phyloP scores from a whole-genome alignment of 805 yeast species.

The Teunomyces barrocoloradensis region DNA sequence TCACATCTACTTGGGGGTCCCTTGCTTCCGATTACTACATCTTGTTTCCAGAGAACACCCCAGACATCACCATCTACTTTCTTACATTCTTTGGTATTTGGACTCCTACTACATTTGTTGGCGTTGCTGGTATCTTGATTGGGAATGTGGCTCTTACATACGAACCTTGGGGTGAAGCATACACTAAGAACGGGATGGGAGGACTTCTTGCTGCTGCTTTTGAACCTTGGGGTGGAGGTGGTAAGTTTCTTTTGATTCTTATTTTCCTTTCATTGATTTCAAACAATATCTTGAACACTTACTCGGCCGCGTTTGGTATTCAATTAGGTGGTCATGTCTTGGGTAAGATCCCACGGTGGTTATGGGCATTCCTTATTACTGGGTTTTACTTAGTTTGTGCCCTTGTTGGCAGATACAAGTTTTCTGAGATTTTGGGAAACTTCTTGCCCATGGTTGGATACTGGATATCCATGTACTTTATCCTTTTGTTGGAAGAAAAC shows the following conservation, averaged over 20 bases:
- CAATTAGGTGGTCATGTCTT: conserved; percentile 29
- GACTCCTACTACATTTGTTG: conserved; percentile 40
- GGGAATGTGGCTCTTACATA: conserved; percentile 33
- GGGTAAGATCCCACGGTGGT: conserved; percentile 35
- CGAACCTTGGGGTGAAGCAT: conserved; percentile 32
- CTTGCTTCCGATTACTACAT: conserved; percentile 83
- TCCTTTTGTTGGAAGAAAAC: conserved; percentile 35
- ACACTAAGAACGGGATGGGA: conserved; percentile 28
- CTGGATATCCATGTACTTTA: conserved; percentile 40
- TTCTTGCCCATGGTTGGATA: conserved; percentile 43
- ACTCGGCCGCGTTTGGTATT: conserved; percentile 34
- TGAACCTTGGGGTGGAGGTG: conserved; percentile 36
- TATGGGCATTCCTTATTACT: conserved; percentile 34
- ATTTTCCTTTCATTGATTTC: conserved; percentile 32
- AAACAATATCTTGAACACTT: conserved; percentile 37
- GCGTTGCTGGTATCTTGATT: conserved; percentile 26
- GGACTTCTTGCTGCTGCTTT: conserved; percentile 31
- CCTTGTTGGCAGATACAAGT: conserved; percentile 30
- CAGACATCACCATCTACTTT: conserved; percentile 51
- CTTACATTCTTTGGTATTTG: conserved; percentile 66
- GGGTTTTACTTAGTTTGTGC: conserved; percentile 32
- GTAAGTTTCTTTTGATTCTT: conserved; percentile 30
- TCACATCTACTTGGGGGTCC: conserved; percentile 88
- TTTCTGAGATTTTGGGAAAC: conserved; percentile 34
- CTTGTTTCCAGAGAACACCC: conserved; percentile 70